phyloP scores from a whole-genome alignment of 108 stramenopile genomes.

The Nitzschia putrida region DNA sequence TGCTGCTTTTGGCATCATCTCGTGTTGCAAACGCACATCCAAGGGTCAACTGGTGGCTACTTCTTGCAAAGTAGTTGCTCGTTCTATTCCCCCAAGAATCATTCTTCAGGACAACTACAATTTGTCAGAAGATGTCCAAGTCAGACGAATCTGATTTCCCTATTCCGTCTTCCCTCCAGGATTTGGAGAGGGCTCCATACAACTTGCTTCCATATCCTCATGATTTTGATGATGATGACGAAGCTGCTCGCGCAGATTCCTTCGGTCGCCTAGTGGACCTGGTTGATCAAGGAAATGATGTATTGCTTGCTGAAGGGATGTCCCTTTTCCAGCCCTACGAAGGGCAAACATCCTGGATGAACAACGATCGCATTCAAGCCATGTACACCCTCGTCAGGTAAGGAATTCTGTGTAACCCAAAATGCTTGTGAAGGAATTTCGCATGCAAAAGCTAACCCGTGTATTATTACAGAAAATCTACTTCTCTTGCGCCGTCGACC shows the following conservation, averaged over 20 bases:
- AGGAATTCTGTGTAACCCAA: slow-evolving; percentile 9
- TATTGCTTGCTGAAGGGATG: slow-evolving; percentile 43
- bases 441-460: neutral
- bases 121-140: too few relatives aligned
- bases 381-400: slow-evolving; percentile 82
- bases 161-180: slow-evolving; percentile 78
- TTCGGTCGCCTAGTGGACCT: slow-evolving; percentile 61
- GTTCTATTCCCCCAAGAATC: too few relatives aligned
- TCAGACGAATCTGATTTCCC: slow-evolving; percentile 47
- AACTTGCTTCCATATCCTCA: slow-evolving; percentile 85
- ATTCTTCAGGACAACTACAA: too few relatives aligned
- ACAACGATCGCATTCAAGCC: slow-evolving; percentile 70
- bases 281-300: slow-evolving; percentile 67
- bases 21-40: too few relatives aligned
- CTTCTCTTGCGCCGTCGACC: slow-evolving; percentile 62
- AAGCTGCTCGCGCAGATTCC: slow-evolving; percentile 76
- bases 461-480: slow-evolving; percentile 56
- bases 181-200: slow-evolving; percentile 82
- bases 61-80: too few relatives aligned
- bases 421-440: neutral
- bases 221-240: slow-evolving; percentile 86
- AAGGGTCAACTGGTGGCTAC: too few relatives aligned
- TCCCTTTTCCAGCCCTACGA: slow-evolving; percentile 50
- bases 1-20: too few relatives aligned
- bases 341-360: slow-evolving; percentile 62